Conservation (phyloP, 805 yeast species). For the Ogataea neopini region DNA sequence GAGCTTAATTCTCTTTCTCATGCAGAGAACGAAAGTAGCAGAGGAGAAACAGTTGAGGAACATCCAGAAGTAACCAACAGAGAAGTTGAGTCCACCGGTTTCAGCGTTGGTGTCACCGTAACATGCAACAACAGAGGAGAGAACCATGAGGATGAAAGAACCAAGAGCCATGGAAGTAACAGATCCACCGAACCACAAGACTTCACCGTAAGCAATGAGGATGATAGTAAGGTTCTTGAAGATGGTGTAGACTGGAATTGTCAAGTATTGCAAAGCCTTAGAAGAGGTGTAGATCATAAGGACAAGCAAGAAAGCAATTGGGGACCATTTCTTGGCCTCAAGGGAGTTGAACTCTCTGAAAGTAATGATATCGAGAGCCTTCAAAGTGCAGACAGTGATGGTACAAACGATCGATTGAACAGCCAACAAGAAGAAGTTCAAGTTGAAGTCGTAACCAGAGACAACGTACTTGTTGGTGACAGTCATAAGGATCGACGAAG, state of each 20-base stretch:
- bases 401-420: slow-evolving; percentile 87
- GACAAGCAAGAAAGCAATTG: slow-evolving; percentile 86
- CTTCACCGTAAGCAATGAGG: slow-evolving; percentile 97
- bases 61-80: slow-evolving; percentile 96
- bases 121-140: slow-evolving; percentile 94
- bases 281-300: slow-evolving; percentile 95
- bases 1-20: slow-evolving; percentile 97
- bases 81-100: slow-evolving; percentile 44
- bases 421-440: slow-evolving; percentile 87
- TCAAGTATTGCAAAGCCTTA: slow-evolving; percentile 86
- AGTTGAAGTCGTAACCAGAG: slow-evolving; percentile 64
- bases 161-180: slow-evolving; percentile 89
- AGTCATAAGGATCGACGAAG: slow-evolving; percentile 94
- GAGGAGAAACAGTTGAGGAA: slow-evolving; percentile 89
- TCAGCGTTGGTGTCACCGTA: slow-evolving; percentile 60
- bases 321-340: slow-evolving; percentile 96
- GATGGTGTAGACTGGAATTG: slow-evolving; percentile 95
- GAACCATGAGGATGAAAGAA: slow-evolving; percentile 87
- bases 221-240: slow-evolving; percentile 97
- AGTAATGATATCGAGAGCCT: slow-evolving; percentile 71
- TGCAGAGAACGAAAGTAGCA: slow-evolving; percentile 87
- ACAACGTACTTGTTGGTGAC: slow-evolving; percentile 95
- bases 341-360: slow-evolving; percentile 82
- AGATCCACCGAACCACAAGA: slow-evolving; percentile 91
- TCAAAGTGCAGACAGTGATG: slow-evolving; percentile 68